These are phyloP conservation scores for Conticribra guillardii DNA, from an alignment of 108 stramenopile genomes.

Conservation along the genomic window DNA sequence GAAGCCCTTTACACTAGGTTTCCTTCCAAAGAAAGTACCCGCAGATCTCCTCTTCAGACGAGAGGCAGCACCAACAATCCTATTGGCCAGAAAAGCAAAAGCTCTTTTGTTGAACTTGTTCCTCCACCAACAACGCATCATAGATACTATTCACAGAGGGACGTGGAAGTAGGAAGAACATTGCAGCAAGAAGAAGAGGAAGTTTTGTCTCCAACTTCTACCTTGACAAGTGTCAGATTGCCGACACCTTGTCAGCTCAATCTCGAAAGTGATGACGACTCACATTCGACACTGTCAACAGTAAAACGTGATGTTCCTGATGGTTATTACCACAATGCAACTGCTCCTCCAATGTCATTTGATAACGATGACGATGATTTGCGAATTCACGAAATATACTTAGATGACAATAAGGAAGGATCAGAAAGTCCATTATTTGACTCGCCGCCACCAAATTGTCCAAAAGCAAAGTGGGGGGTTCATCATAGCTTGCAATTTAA, in stretches of 20 bases:
- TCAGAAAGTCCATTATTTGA: neutral
- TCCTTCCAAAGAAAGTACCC: too few relatives aligned
- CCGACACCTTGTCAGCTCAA: conserved; percentile 47
- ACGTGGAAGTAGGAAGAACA: neutral
- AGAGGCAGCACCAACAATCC: too few relatives aligned
- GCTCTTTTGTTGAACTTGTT: too few relatives aligned
- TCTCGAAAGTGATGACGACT: conserved; percentile 21
- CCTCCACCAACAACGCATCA: neutral
- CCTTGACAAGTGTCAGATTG: conserved; percentile 37
- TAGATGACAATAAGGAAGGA: conserved; percentile 5
- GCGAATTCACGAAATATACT: neutral
- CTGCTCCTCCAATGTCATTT: conserved; percentile 45
- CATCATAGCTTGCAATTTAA: conserved; percentile 41
- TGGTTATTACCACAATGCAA: conserved; percentile 29
- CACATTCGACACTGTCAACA: neutral
- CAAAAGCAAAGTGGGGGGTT: conserved; percentile 44
- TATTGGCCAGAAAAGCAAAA: too few relatives aligned
- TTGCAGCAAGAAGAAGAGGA: conserved; percentile 19
- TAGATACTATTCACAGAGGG: neutral
- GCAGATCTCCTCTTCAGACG: too few relatives aligned
- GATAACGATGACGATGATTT: neutral
- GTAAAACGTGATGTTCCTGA: conserved; percentile 3
- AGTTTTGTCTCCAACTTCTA: conserved; percentile 40
- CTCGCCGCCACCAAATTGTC: neutral
- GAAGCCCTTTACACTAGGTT: conserved; percentile 5